Conservation (phyloP, 73 alveolate species). For the Tetrahymena thermophila region DNA sequence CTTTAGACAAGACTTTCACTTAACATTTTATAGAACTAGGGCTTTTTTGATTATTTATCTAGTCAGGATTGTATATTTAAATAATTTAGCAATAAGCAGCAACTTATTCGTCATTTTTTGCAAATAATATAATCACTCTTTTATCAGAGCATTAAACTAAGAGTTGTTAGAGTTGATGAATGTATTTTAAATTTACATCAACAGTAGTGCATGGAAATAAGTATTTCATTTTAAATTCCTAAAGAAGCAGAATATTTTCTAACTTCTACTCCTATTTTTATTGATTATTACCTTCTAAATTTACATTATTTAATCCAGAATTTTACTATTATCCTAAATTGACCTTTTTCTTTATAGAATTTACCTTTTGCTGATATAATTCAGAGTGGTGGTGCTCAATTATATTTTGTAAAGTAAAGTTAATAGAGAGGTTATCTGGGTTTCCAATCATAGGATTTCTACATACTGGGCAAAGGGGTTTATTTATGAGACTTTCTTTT, state of each 20-base stretch:
- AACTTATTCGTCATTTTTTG: background rate
- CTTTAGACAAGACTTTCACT: background rate
- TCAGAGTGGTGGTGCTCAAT: background rate
- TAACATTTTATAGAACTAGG: background rate
- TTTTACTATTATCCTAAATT: background rate
- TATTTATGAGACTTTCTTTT: background rate
- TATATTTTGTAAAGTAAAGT: background rate
- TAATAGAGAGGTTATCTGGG: background rate
- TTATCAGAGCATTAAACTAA: background rate
- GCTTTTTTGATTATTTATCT: background rate
- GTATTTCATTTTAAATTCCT: background rate
- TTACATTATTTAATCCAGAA: background rate
- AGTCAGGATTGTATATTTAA: background rate
- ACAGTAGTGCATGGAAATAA: background rate
- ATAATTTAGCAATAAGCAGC: background rate
- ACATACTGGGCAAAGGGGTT: background rate
- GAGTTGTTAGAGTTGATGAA: background rate
- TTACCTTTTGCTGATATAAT: background rate
- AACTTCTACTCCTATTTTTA: background rate
- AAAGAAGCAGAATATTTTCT: background rate
- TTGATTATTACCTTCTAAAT: background rate
- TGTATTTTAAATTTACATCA: background rate
- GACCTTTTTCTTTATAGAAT: background rate
- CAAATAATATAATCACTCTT: background rate
- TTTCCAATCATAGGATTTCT: background rate